phyloP scores from a whole-genome alignment of 2,329 filamentous ascomycete genomes.

The Colletotrichum aenigma region DNA sequence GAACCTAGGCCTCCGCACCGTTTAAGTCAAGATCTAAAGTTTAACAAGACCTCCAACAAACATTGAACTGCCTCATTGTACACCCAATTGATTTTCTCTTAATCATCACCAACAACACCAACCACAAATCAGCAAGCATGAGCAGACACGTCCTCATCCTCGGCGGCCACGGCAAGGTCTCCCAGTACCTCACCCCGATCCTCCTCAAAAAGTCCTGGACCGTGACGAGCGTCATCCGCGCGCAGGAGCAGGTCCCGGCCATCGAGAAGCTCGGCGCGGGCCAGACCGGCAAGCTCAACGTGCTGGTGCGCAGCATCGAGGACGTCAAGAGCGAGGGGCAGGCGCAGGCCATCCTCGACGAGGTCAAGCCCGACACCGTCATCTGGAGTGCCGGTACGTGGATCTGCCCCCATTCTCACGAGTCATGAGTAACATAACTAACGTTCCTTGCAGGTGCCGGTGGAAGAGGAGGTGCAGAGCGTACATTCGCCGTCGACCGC shows the following conservation, averaged over 20 bases:
- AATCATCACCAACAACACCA: background rate
- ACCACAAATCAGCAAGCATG: conserved; percentile 27
- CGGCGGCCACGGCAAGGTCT: conserved; percentile 82
- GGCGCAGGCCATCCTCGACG: conserved; percentile 65
- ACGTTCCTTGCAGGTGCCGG: conserved; percentile 49
- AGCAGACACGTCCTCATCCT: conserved; percentile 69
- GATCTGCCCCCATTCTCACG: background rate
- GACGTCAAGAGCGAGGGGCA: conserved; percentile 68
- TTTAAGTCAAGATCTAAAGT: background rate
- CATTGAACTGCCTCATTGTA: background rate
- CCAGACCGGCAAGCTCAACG: conserved; percentile 67
- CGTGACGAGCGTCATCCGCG: conserved; percentile 79
- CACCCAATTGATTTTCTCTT: background rate
- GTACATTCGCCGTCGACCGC: conserved; percentile 64
- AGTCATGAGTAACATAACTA: background rate
- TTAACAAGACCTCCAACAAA: background rate
- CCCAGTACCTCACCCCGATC: conserved; percentile 75
- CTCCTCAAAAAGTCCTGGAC: conserved; percentile 77
- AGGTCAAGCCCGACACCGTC: conserved; percentile 67
- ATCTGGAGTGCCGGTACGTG: conserved; percentile 69
- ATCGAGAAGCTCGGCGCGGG: conserved; percentile 66
- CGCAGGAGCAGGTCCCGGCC: conserved; percentile 67
- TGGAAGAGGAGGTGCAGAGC: conserved; percentile 60
- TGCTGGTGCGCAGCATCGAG: conserved; percentile 73
- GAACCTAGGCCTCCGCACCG: background rate